phyloP scores from a whole-genome alignment of 805 yeast species.

The Saccharomycopsis sp. region DNA sequence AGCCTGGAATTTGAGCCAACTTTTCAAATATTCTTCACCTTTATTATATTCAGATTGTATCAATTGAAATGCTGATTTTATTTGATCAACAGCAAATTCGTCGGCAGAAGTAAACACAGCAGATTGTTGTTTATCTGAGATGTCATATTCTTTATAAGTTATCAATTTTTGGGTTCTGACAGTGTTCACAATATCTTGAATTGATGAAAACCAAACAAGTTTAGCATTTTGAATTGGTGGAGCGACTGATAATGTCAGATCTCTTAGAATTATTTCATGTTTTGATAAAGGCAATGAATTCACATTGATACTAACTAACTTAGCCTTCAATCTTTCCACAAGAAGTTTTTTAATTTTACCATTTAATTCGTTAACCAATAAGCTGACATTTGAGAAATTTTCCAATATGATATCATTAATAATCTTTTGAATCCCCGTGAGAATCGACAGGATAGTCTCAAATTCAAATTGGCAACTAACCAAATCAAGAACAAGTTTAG shows the following conservation, averaged over 20 bases:
- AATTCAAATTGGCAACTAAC: constrained; percentile 26
- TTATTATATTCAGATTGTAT: constrained; percentile 30
- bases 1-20: constrained; percentile 51
- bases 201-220: constrained; percentile 23
- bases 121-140: constrained; percentile 3
- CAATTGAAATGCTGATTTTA: constrained; percentile 23
- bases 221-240: constrained; percentile 39
- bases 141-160: constrained; percentile 24
- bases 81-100: constrained; percentile 14
- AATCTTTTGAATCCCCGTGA: constrained; percentile 30
- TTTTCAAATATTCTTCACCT: constrained; percentile 33
- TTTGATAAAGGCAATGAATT: constrained; percentile 12
- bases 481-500: constrained; percentile 24
- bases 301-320: constrained; percentile 3
- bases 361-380: constrained; percentile 32
- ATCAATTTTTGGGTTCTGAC: constrained; percentile 27
- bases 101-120: background rate
- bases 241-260: constrained; percentile 30
- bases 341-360: constrained; percentile 27
- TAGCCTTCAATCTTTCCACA: constrained; percentile 24
- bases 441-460: constrained; percentile 19
- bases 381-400: constrained; percentile 31
- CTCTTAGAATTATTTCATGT: constrained; percentile 34
- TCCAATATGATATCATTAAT: constrained; percentile 33
- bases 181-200: constrained; percentile 25